Conservation (phyloP, 2,329 filamentous ascomycete genomes). For the Claviceps paspali region DNA sequence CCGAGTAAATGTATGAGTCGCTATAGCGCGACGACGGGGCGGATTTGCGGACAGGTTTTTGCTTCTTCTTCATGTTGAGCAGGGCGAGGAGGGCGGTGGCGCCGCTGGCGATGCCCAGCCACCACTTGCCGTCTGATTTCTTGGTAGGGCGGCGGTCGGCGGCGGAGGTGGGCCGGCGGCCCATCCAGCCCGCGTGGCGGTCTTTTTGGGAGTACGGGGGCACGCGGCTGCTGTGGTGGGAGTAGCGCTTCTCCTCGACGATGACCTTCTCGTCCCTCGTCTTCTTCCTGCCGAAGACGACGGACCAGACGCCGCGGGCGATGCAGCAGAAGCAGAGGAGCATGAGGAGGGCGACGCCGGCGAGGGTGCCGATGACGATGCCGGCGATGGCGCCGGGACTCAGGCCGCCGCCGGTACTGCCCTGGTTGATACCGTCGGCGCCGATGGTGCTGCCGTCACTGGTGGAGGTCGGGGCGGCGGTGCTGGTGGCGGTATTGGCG, state of each 20-base stretch:
- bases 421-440: conserved; percentile 22
- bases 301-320: conserved; percentile 44
- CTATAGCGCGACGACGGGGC: conserved; percentile 26
- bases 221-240: conserved; percentile 27
- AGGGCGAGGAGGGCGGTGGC: conserved; percentile 36
- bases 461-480: conserved; percentile 28
- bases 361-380: conserved; percentile 61
- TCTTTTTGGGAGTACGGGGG: conserved; percentile 32
- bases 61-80: conserved; percentile 37
- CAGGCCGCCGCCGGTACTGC: conserved; percentile 29
- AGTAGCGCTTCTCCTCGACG: conserved; percentile 47
- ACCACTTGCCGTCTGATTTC: conserved; percentile 32
- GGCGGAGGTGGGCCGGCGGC: conserved; percentile 24
- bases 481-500: conserved; percentile 37
- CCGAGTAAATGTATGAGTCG: conserved; percentile 39
- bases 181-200: conserved; percentile 42
- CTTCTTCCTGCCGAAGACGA: conserved; percentile 44
- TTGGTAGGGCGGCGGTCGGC: conserved; percentile 27
- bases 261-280: conserved; percentile 39
- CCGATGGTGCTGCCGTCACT: conserved; percentile 29
- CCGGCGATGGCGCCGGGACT: conserved; percentile 64
- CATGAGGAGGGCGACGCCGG: conserved; percentile 49
- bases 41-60: conserved; percentile 26
- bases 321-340: conserved; percentile 65
- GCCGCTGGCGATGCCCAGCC: conserved; percentile 36